Evolutionary conservation across 1,139 yeast species (phyloP).

Genomic region (Pichia cactophila): DNA sequence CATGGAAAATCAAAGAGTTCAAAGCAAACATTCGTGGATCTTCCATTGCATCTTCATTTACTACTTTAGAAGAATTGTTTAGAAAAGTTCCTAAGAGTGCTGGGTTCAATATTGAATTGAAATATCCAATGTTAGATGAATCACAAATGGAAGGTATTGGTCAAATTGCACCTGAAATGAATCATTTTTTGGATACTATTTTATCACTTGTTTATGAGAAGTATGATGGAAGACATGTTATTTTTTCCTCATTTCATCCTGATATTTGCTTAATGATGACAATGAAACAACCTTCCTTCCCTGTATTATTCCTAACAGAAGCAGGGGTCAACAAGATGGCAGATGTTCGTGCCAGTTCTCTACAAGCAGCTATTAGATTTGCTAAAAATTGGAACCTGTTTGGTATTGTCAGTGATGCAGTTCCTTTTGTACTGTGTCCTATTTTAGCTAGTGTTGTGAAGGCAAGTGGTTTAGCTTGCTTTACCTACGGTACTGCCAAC

Average conservation of each 20-base stretch:
- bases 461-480: conserved; percentile 85
- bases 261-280: conserved; percentile 82
- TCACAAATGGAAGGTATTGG: conserved; percentile 87
- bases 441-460: conserved; percentile 83
- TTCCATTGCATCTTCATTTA: conserved; percentile 86
- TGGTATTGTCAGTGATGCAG: conserved; percentile 88
- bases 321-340: conserved; percentile 80
- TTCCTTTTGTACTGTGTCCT: conserved; percentile 79
- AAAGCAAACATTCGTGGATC: conserved; percentile 89
- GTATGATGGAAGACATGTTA: conserved; percentile 72
- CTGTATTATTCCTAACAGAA: conserved; percentile 83
- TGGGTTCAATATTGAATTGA: conserved; percentile 92
- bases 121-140: conserved; percentile 93
- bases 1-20: conserved; percentile 79
- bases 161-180: conserved; percentile 74
- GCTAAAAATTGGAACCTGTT: conserved; percentile 87
- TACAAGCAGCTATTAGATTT: conserved; percentile 87
- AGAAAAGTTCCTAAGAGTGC: conserved; percentile 72
- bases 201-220: conserved; percentile 74
- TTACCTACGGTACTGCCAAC: conserved; percentile 81
- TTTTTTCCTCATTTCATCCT: conserved; percentile 92
- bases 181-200: conserved; percentile 81
- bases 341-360: conserved; percentile 78
- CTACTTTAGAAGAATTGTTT: conserved; percentile 79
- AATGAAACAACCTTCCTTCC: conserved; percentile 87